A percentile compares a stretch with the other conserved stretches of the same genome.
Conservation (phyloP, 257 asterid genomes). For the Ballota nigra region DNA sequence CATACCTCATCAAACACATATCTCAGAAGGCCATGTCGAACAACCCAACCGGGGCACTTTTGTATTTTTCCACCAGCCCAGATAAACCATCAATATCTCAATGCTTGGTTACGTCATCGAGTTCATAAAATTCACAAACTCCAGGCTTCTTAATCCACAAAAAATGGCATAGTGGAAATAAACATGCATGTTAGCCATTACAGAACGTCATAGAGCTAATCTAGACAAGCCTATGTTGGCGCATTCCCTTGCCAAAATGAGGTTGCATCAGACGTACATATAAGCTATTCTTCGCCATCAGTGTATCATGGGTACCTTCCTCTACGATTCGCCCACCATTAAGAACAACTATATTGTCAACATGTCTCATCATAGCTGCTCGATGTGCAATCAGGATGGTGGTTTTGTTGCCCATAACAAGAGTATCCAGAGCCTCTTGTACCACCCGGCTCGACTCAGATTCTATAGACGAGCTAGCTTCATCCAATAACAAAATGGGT, state of each 20-base stretch:
- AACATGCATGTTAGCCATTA: constrained; percentile 21
- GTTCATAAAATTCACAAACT: no score
- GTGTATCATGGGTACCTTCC: constrained; percentile 86
- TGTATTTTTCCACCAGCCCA: constrained; percentile 10
- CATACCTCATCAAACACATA: constrained; percentile 25
- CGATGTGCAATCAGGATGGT: constrained; percentile 93
- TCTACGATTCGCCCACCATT: constrained; percentile 97
- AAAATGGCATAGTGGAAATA: constrained; percentile 13
- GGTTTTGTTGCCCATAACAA: constrained; percentile 96
- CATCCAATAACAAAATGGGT: constrained; percentile 87
- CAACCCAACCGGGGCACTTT: constrained; percentile 12
- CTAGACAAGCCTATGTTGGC: constrained; percentile 79
- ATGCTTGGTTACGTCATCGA: background rate
- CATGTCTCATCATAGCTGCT: constrained; percentile 99
- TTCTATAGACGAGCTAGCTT: constrained; percentile 96
- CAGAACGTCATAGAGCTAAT: constrained; percentile 7
- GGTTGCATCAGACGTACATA: constrained; percentile 98
- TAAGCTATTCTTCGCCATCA: constrained; percentile 75
- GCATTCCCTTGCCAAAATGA: constrained; percentile 87
- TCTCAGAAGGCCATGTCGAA: constrained; percentile 5
- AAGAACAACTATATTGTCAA: constrained; percentile 91
- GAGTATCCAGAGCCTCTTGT: constrained; percentile 97
- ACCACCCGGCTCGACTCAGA: constrained; percentile 95
- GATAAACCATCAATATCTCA: constrained; percentile 2
- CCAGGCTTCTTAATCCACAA: constrained; percentile 6